phyloP scores from a whole-genome alignment of 352 stramenopile genomes.

The Phytopythium oedochilum region DNA sequence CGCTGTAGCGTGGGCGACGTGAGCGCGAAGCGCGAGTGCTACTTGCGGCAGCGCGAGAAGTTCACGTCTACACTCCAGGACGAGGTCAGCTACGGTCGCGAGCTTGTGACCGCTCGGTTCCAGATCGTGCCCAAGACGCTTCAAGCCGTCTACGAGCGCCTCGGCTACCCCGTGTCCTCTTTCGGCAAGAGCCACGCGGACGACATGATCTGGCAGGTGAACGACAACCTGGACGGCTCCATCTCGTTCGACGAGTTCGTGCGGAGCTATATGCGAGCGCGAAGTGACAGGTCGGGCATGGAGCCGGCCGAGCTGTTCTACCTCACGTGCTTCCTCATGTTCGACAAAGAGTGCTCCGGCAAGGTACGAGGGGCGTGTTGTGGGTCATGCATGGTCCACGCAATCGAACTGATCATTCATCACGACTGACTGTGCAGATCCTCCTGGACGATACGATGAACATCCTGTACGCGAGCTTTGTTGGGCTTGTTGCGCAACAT shows the following conservation, averaged over 20 bases:
- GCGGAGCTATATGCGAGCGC: conserved; percentile 58
- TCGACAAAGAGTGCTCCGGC: conserved; percentile 65
- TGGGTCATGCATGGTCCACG: too few species aligned
- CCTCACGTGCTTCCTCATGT: conserved; percentile 84
- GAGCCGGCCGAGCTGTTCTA: conserved; percentile 77
- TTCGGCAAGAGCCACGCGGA: conserved; percentile 46
- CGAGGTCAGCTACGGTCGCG: conserved; percentile 45
- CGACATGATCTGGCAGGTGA: conserved; percentile 78
- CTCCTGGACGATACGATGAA: conserved; percentile 73
- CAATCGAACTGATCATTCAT: too few species aligned
- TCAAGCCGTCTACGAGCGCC: conserved; percentile 45
- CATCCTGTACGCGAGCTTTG: conserved; percentile 45
- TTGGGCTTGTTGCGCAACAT: neutral
- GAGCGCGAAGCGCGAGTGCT: conserved; percentile 30
- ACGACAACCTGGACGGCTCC: conserved; percentile 66
- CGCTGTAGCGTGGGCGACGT: conserved; percentile 27
- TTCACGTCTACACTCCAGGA: conserved; percentile 50
- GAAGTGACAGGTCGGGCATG: conserved; percentile 55
- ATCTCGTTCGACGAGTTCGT: conserved; percentile 79
- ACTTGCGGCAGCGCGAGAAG: conserved; percentile 34
- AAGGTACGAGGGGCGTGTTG: conserved; percentile 24
- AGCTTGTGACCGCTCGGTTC: conserved; percentile 47
- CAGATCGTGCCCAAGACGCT: conserved; percentile 48
- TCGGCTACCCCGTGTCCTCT: conserved; percentile 28
- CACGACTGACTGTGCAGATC: too few species aligned